Evolutionary conservation across 1,284 basidiomycete species (phyloP), one percentile per base, ranked within the genome.

Genomic region (Cutaneotrichosporon sp.): DNA sequence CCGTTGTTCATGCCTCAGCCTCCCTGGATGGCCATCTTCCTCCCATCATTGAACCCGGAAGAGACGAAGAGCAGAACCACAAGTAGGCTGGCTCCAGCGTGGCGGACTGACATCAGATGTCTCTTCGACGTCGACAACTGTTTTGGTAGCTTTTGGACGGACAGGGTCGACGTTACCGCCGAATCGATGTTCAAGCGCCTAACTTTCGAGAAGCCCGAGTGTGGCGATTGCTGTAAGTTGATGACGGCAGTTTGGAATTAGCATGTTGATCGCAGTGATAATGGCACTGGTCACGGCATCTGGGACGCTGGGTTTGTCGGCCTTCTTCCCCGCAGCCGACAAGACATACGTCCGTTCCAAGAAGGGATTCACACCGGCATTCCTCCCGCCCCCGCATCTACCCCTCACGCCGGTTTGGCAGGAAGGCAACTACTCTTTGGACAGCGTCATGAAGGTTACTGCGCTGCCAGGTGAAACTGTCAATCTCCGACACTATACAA

Each of bases 151-250:
- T 74, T 70, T 51, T 76, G 72, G 72, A 27, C 50, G 57, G 16
- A 34, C 54, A 16, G 34, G 35, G 5, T 55, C 24, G 54, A 59
- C 22, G 53, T 66, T 9, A 51, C 66, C 0, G 67, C 76, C 0
- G 64, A 63, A 8, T 72, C 74, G 17, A 72, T 80, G 63, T 80
- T 81, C 68, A 78, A 75, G 61, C 67, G 76, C 27, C 66, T 80
- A 33, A 73, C 79, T 0, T 81, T 80, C 62, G 64, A 70, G 25
- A 60, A 72, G 14, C 67, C 74, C 0, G 53, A 71, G 14, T 81
- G 80, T 52, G 80, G 79, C 14, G 80, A 80, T 58, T 80, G 79
- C 63, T 55, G 79, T 81, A 51, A 57, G 79, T n/a, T n/a, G n/a
- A n/a, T n/a, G n/a, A n/a, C n/a, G n/a, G 76, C 14, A 8, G 6